phyloP scores from a whole-genome alignment of 2,329 filamentous ascomycete genomes.

The Sarocladium strictum region DNA sequence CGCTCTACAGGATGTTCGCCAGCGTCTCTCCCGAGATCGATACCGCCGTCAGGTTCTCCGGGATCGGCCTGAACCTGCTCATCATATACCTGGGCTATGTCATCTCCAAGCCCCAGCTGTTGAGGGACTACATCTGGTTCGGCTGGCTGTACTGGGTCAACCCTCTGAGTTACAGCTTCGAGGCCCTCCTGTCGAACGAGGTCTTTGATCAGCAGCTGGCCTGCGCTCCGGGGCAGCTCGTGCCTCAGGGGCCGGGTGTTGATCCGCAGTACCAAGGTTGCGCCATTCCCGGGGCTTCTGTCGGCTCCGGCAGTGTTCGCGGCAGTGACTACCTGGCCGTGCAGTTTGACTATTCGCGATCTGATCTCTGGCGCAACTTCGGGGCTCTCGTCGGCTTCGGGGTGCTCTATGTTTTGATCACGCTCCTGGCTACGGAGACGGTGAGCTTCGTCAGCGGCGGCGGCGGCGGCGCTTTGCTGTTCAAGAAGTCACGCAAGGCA shows the following conservation, averaged over 20 bases:
- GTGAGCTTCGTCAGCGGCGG: constrained; percentile 57
- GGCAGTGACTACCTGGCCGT: constrained; percentile 48
- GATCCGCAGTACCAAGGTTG: constrained; percentile 46
- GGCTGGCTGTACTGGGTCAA: constrained; percentile 61
- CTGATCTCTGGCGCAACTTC: constrained; percentile 65
- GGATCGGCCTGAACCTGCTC: constrained; percentile 51
- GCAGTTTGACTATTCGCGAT: constrained; percentile 47
- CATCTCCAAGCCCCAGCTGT: constrained; percentile 48
- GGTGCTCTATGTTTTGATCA: constrained; percentile 67
- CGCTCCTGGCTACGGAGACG: constrained; percentile 59
- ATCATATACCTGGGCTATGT: constrained; percentile 62
- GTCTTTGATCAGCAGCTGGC: constrained; percentile 46
- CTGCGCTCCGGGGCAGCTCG: constrained; percentile 37
- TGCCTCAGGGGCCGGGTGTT: constrained; percentile 37
- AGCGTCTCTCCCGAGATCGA: constrained; percentile 53
- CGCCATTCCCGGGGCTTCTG: constrained; percentile 43
- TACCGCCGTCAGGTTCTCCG: constrained; percentile 54
- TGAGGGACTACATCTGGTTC: constrained; percentile 61
- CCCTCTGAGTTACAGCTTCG: constrained; percentile 59
- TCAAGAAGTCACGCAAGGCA: constrained; percentile 61
- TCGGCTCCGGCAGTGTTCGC: constrained; percentile 39
- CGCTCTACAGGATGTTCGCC: constrained; percentile 53
- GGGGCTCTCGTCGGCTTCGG: constrained; percentile 68
- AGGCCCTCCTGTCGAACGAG: constrained; percentile 51
- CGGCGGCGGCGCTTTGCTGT: constrained; percentile 59